Conservation (phyloP, 1,284 basidiomycete species). For the Phenoliferia sp. region DNA sequence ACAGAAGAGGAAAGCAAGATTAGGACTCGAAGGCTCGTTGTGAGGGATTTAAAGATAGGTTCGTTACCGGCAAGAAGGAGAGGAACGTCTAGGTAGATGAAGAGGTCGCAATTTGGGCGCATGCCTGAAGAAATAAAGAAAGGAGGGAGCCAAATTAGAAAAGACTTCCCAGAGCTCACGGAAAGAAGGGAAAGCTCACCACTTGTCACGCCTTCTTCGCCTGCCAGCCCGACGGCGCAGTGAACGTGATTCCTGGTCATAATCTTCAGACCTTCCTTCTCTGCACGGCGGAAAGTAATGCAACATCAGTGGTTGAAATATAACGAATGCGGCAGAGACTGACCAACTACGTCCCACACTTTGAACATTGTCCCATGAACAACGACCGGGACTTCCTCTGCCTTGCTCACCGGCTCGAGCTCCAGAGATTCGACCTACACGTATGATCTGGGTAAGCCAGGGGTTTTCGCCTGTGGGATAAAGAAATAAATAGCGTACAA, state of each 20-base stretch:
- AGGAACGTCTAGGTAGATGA: constrained; percentile 69
- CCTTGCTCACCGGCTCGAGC: constrained; percentile 57
- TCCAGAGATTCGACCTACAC: constrained; percentile 61
- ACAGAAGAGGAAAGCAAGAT: background rate
- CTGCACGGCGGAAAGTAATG: constrained; percentile 40
- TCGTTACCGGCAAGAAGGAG: constrained; percentile 53
- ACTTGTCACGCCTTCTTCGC: constrained; percentile 61
- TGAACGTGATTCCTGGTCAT: constrained; percentile 87
- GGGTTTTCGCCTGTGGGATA: too few relatives aligned
- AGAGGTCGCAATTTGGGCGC: constrained; percentile 63
- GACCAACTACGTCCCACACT: constrained; percentile 70
- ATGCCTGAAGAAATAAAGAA: too few relatives aligned
- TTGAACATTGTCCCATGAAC: constrained; percentile 68
- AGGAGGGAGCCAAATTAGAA: too few relatives aligned
- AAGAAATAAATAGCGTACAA: constrained; percentile 47
- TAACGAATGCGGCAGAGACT: background rate
- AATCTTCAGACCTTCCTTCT: constrained; percentile 65
- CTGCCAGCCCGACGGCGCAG: constrained; percentile 60
- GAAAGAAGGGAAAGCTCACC: constrained; percentile 48
- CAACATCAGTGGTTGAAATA: background rate
- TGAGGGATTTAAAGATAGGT: background rate
- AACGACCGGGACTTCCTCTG: constrained; percentile 63
- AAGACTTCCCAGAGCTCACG: too few relatives aligned
- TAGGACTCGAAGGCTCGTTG: background rate
- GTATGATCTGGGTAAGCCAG: too few relatives aligned